These are phyloP conservation scores for Agaricus blazei DNA, from an alignment of 768 basidiomycete genomes.

Conservation along the genomic window DNA sequence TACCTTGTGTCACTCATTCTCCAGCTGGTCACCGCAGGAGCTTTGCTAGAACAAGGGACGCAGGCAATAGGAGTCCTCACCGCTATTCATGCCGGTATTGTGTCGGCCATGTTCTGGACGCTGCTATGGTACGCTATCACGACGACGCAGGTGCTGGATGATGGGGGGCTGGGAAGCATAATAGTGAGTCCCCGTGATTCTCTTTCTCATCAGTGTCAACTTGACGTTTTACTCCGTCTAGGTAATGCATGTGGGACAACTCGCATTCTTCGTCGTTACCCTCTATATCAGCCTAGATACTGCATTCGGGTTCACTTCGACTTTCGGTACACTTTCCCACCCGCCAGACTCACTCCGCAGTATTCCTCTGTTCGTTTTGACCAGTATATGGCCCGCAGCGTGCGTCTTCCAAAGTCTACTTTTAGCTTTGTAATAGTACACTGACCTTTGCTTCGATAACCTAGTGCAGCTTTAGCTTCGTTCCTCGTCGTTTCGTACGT, in stretches of 20 bases:
- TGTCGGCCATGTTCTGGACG: constrained; percentile 66
- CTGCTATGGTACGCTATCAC: constrained; percentile 61
- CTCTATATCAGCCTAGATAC: constrained; percentile 79
- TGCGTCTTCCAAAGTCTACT: constrained; percentile 30
- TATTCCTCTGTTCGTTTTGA: constrained; percentile 68
- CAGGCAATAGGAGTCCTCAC: constrained; percentile 56
- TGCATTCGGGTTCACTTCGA: constrained; percentile 52
- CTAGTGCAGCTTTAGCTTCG: constrained; percentile 62
- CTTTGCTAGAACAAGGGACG: constrained; percentile 67
- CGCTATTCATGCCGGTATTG: constrained; percentile 69
- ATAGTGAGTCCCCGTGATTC: constrained; percentile 34
- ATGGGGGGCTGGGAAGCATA: constrained; percentile 60
- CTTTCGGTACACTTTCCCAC: constrained; percentile 45
- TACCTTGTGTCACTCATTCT: constrained; percentile 62
- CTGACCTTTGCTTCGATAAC: background rate
- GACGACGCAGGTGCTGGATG: constrained; percentile 77
- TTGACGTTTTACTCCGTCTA: constrained; percentile 16
- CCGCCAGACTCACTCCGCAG: constrained; percentile 50
- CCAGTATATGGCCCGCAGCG: constrained; percentile 71
- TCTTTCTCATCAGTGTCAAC: background rate
- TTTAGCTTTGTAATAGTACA: background rate
- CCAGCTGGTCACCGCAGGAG: constrained; percentile 68
- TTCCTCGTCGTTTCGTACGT: constrained; percentile 67
- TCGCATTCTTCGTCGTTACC: constrained; percentile 59
- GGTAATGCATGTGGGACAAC: constrained; percentile 49